phyloP scores from a whole-genome alignment of 306 rosid genomes.

The Arachis stenosperma region DNA sequence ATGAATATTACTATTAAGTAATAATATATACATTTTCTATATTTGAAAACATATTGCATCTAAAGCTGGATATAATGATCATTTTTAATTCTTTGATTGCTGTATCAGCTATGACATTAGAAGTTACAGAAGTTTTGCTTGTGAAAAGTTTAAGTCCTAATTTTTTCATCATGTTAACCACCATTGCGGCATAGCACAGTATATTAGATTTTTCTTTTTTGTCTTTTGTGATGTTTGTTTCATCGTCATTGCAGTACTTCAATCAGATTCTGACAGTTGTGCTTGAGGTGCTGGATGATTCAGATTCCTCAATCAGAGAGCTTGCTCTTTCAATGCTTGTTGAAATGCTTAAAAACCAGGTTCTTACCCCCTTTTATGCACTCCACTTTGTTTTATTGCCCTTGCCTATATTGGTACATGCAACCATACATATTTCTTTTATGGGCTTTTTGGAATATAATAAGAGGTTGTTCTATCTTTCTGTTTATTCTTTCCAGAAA shows the following conservation, averaged over 20 bases:
- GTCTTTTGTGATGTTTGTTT: slow-evolving; percentile 36
- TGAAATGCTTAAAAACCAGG: slow-evolving; percentile 98
- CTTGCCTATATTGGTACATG: slow-evolving; percentile 14
- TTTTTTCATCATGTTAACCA: slow-evolving; percentile 14
- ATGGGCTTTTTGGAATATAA: slow-evolving; percentile 12
- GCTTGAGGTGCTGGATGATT: slow-evolving; percentile 94
- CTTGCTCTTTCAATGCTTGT: slow-evolving; percentile 73
- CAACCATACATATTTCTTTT: slow-evolving; percentile 2
- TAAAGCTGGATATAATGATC: slow-evolving; percentile 17
- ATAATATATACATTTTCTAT: too few relatives aligned
- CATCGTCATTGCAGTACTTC: slow-evolving; percentile 79
- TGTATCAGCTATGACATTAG: slow-evolving; percentile 10
- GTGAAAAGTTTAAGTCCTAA: neutral
- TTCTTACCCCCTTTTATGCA: slow-evolving; percentile 39
- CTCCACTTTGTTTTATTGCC: slow-evolving; percentile 23
- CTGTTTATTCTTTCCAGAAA: slow-evolving; percentile 60
- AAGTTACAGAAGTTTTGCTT: slow-evolving; percentile 20
- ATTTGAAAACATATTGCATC: too few relatives aligned
- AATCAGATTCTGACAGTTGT: slow-evolving; percentile 91
- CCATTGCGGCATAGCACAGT: neutral
- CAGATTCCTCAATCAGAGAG: slow-evolving; percentile 80
- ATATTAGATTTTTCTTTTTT: slow-evolving; percentile 23
- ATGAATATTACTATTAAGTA: too few relatives aligned
- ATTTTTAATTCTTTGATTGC: slow-evolving; percentile 27
- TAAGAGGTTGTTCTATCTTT: slow-evolving; percentile 22